Evolutionary conservation across 805 yeast species (phyloP), one percentile per base, ranked within the genome.

Genomic region (Metschnikowia lochheadii): DNA sequence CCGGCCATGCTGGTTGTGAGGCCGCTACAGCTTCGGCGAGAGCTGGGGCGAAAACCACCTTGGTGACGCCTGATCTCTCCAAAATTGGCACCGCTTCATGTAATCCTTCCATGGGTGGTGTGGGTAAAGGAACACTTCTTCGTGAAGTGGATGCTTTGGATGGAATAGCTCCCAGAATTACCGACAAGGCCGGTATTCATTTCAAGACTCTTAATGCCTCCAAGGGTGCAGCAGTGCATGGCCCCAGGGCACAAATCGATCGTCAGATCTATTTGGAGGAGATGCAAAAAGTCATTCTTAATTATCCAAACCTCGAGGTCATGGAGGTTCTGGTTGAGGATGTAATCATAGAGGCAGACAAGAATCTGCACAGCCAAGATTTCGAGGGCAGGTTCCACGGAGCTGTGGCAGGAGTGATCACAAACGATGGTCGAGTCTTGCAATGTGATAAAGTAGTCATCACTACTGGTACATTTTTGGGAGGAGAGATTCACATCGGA

Each of bases 1-100:
- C 96, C 11, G 99, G 99, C 0, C 99, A 94, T 72, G 99, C 99
- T 34, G 99, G 99, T 11, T 85, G 96, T 58, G 99, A 94, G 67
- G 99, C 99, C 0, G 94, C 96, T 2, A 77, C 97, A 0, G 98
- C 92, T 0, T 76, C 96, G 1, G 96, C 98, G 0, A 75, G 99
- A 54, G 63, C 87, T 1, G 97, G 97, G 0, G 78, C 85, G 1
- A 53, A 62, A 3, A 85, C 96, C 0, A 72, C 84, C 2, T 72
- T 94, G 26, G 75, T 94, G 1, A 91, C 99, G 0, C 98, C 96
- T 1, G 78, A 75, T 42, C 62, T 82, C 33, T 64, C 74, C 29
- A 87, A 89, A 62, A 83, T 94, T 13, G 99, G 99, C 0, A 87
- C 95, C 0, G 94, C 97, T 18, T 89, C 97, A 1, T 94, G 99